Evolutionary conservation across 805 yeast species (phyloP).

Genomic region (Metschnikowia hibisci): DNA sequence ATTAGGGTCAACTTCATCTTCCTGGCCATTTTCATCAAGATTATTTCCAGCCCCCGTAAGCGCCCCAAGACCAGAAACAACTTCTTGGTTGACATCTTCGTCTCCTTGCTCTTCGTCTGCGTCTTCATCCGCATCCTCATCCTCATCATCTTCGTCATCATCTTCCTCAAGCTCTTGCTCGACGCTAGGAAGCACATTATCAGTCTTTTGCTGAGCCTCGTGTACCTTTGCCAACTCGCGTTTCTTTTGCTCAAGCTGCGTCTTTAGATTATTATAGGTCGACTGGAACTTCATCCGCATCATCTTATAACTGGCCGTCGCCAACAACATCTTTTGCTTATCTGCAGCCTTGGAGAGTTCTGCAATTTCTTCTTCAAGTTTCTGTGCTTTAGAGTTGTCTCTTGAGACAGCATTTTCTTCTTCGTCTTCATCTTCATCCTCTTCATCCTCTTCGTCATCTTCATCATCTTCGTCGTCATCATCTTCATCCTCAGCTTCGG

Average conservation of each 20-base stretch:
- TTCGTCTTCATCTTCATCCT: conserved; percentile 46
- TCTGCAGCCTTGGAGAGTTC: conserved; percentile 77
- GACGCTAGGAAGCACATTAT: background rate
- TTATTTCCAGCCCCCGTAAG: conserved; percentile 15
- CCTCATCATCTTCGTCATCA: conserved; percentile 11
- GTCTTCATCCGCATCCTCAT: conserved; percentile 10
- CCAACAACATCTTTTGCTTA: conserved; percentile 68
- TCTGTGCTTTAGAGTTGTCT: conserved; percentile 50
- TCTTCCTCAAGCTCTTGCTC: conserved; percentile 5
- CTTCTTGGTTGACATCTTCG: conserved; percentile 1
- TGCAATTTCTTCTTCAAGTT: conserved; percentile 76
- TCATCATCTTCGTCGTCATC: conserved; percentile 39
- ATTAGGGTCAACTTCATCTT: conserved; percentile 26
- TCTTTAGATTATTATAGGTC: conserved; percentile 70
- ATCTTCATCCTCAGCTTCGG: conserved; percentile 34
- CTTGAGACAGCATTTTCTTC: conserved; percentile 52
- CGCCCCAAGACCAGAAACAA: conserved; percentile 4
- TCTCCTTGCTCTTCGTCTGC: conserved; percentile 9
- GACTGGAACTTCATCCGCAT: conserved; percentile 82
- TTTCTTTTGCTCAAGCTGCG: conserved; percentile 72
- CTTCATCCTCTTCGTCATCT: conserved; percentile 50
- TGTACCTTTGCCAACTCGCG: conserved; percentile 18
- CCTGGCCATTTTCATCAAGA: conserved; percentile 9
- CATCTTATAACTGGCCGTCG: conserved; percentile 75
- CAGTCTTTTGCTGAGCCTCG: conserved; percentile 16